These are phyloP conservation scores for Peribolospora baueri DNA, from an alignment of 768 basidiomycete species.

Conservation along the genomic window DNA sequence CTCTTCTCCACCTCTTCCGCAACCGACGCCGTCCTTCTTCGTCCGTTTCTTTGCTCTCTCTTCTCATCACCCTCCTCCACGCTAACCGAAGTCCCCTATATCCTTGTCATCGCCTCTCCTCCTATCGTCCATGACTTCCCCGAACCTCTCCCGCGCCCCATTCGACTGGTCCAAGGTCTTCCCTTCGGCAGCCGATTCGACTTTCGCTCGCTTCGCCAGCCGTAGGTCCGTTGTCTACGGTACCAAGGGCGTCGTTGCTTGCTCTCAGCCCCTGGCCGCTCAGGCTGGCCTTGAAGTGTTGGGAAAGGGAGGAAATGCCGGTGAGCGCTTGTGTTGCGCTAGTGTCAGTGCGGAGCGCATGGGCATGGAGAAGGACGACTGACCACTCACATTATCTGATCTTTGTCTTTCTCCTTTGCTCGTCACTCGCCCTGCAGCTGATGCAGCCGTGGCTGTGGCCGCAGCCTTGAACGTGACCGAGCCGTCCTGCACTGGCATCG, in stretches of 20 bases:
- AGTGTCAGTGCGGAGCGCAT: too few species aligned
- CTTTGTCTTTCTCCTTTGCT: neutral
- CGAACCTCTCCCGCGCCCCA: too few species aligned
- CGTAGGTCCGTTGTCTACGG: conserved; percentile 68
- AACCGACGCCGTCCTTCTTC: too few species aligned
- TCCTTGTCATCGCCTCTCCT: too few species aligned
- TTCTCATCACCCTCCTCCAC: too few species aligned
- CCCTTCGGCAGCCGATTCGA: conserved; percentile 30
- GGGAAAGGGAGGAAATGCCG: neutral
- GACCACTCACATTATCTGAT: too few species aligned
- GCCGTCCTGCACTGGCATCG: conserved; percentile 61
- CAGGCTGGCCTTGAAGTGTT: conserved; percentile 59
- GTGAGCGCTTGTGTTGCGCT: too few species aligned
- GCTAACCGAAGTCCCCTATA: too few species aligned
- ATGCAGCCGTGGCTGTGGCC: conserved; percentile 81
- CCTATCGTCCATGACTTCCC: too few species aligned
- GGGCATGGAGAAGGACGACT: too few species aligned
- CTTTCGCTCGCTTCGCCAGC: conserved; percentile 50
- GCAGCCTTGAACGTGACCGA: conserved; percentile 82
- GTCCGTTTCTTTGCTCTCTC: too few species aligned
- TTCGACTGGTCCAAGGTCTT: conserved; percentile 40
- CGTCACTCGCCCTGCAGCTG: conserved; percentile 29
- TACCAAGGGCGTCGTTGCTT: conserved; percentile 62
- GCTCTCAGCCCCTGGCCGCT: conserved; percentile 72
- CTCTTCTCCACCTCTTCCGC: too few species aligned